Evolutionary conservation across 352 stramenopile species (phyloP), one percentile per base, ranked within the genome.

Genomic region (Globisporangium perplexum): DNA sequence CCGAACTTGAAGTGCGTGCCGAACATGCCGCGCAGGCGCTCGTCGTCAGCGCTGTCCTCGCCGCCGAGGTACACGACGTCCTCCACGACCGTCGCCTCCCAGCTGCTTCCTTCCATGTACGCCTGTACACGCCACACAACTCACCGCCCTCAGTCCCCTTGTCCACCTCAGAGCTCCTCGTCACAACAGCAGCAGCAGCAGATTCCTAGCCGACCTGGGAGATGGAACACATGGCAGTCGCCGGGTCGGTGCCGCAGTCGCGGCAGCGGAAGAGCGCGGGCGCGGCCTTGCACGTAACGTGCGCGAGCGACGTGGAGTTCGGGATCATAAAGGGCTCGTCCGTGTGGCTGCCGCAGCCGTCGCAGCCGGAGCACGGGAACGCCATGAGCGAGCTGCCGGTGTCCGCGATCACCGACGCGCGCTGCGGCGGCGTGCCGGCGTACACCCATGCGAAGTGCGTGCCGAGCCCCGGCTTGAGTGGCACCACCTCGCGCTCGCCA

Each of bases 51-150:
- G 26, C 71, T 71, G 6, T 55, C 68, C 15, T 81, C 79, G n/a
- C 80, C 77, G 39, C 84, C 84, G 17, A 94, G 63, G 82, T 82
- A 94, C 51, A 86, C 78, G 22, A 92, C 50, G 47, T 95, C 84
- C 35, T 91, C 69, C 14, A 95, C 69, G 35, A 95, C 69, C 14
- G 90, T 67, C 3, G 84, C 84, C 26, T 77, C 68, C 87, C 86
- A 96, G 69, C 88, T 90, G 55, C 86, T 96, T 35, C 86, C 85
- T 71, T 96, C 86, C 22, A 82, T 88, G 59, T 96, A 96, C 39
- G 70, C 82, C 79, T 92, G 53, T 17, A 26, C n/a, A n/a, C n/a
- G n/a, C n/a, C n/a, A n/a, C n/a, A n/a, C n/a, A n/a, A n/a, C n/a
- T n/a, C n/a, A n/a, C n/a, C n/a, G n/a, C n/a, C n/a, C n/a, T n/a